These are phyloP conservation scores for Rhinocladiella similis DNA, from an alignment of 2,329 filamentous ascomycete species.

Conservation along the genomic window DNA sequence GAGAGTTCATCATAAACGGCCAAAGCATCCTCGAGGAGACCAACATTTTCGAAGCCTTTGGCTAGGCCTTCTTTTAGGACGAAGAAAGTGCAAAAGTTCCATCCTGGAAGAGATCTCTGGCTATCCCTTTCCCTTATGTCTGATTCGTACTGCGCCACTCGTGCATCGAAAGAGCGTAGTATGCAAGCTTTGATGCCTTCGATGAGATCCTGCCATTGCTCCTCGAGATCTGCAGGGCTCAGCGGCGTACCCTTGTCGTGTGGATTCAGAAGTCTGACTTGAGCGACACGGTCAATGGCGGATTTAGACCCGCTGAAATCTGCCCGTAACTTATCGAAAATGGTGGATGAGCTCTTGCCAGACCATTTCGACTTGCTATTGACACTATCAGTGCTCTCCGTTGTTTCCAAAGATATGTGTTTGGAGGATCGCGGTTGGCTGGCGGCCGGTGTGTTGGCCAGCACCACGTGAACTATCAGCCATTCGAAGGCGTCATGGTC, in stretches of 20 bases:
- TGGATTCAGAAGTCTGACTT: constrained; percentile 67
- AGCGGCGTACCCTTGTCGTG: constrained; percentile 39
- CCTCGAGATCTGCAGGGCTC: constrained; percentile 78
- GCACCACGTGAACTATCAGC: constrained; percentile 88
- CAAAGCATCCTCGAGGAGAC: constrained; percentile 90
- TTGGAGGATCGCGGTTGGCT: constrained; percentile 68
- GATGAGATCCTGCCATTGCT: constrained; percentile 81
- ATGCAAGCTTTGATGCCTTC: constrained; percentile 85
- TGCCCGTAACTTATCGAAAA: constrained; percentile 83
- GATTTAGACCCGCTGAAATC: constrained; percentile 81
- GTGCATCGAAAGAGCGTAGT: constrained; percentile 81
- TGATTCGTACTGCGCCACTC: constrained; percentile 93
- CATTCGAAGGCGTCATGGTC: constrained; percentile 97
- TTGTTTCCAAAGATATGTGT: constrained; percentile 46
- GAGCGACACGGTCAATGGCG: constrained; percentile 74
- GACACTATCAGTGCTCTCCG: constrained; percentile 63
- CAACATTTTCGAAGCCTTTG: constrained; percentile 92
- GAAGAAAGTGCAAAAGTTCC: constrained; percentile 99
- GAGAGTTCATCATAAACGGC: constrained; percentile 94
- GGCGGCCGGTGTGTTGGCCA: constrained; percentile 79
- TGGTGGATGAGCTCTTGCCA: constrained; percentile 72
- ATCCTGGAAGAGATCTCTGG: constrained; percentile 82
- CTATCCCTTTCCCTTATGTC: constrained; percentile 93
- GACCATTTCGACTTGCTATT: constrained; percentile 71
- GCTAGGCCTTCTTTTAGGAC: constrained; percentile 95